Base-by-base conservation (phyloP, 768 basidiomycete species). In the Cyathus striatus region DNA sequence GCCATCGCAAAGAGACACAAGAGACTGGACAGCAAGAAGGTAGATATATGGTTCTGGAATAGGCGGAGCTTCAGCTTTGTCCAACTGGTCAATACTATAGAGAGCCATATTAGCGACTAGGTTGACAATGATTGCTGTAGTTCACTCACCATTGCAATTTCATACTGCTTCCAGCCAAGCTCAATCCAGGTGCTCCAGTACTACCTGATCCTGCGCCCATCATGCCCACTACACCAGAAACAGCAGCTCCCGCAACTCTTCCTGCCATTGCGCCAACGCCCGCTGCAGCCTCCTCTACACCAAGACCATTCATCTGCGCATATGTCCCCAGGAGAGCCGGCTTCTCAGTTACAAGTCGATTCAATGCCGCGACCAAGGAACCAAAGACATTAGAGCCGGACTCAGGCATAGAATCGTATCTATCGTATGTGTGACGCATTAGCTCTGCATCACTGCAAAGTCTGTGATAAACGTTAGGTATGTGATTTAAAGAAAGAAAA, bases 31-130 rank as follows among this genome's bases (percentile, higher is more conserved):
- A 1, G 83, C 90, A 1, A 99, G 77, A 6, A 99, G 83, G 57
- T 94, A 95, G 49, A 95, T 77, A 58, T 99, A 97, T 3, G 87
- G 75, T 45, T 99, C 96, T 0, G 96, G 95, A 41, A 97, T 93
- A 0, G 81, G 73, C 0, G 96, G 96, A 0, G 93, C 81, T 52
- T 99, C 96, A 0, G 91, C 87, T 61, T 99, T 99, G 68, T 99
- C 95, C 10, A 97, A 79, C 61, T 98, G 96, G 59, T 99, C 95
- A 52, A 99, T 97, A 59, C 94, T 96, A 53, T 4, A 27, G 20
- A 14, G 40, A 26, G 24, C 13, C 24, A 12, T 13, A 32, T 40
- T 13, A n/a, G 24, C 13, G 13, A n/a, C 14, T 18, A 10, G 10
- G 7, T 9, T 22, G 18, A n/a, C 7, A 18, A 14, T 7, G 21